Conservation (phyloP, 2,329 filamentous ascomycete species). For the Annulohypoxylon truncatum region DNA sequence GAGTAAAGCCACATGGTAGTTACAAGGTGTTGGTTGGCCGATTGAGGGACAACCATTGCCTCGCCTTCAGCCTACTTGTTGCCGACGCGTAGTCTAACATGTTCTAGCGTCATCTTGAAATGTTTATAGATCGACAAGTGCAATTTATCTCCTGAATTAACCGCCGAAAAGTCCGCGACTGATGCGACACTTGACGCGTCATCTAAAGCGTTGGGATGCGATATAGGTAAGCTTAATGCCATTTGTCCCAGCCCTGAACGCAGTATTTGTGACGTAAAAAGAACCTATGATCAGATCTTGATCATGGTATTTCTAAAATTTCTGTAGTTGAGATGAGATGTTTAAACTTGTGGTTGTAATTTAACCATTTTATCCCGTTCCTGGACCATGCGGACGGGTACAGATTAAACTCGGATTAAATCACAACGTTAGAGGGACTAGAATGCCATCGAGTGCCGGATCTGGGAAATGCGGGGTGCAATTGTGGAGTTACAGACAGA, state of each 20-base stretch:
- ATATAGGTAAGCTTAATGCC: constrained; percentile 21
- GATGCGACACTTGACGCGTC: constrained; percentile 32
- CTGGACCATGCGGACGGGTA: constrained; percentile 1
- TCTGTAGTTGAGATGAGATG: background rate
- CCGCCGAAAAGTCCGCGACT: constrained; percentile 16
- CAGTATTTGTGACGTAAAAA: constrained; percentile 21
- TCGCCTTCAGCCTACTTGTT: constrained; percentile 14
- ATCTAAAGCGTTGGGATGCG: constrained; percentile 8
- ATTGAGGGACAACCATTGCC: constrained; percentile 1
- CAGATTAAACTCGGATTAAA: constrained; percentile 2
- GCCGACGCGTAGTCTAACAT: constrained; percentile 12
- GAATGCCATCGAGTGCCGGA: constrained; percentile 4
- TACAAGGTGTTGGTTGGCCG: constrained; percentile 17
- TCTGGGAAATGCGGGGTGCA: constrained; percentile 21
- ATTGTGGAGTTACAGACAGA: constrained; percentile 1
- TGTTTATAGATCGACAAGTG: constrained; percentile 29
- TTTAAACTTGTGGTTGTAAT: constrained; percentile 7
- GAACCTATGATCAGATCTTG: constrained; percentile 1
- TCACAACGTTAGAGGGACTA: background rate
- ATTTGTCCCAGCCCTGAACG: constrained; percentile 24
- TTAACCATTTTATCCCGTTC: constrained; percentile 34
- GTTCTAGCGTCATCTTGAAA: constrained; percentile 8
- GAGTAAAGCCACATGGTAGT: constrained; percentile 16
- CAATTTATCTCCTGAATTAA: constrained; percentile 34
- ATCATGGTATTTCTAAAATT: background rate